These are phyloP conservation scores for Lavandula angustifolia DNA, from an alignment of 257 asterid genomes.

Conservation along the genomic window DNA sequence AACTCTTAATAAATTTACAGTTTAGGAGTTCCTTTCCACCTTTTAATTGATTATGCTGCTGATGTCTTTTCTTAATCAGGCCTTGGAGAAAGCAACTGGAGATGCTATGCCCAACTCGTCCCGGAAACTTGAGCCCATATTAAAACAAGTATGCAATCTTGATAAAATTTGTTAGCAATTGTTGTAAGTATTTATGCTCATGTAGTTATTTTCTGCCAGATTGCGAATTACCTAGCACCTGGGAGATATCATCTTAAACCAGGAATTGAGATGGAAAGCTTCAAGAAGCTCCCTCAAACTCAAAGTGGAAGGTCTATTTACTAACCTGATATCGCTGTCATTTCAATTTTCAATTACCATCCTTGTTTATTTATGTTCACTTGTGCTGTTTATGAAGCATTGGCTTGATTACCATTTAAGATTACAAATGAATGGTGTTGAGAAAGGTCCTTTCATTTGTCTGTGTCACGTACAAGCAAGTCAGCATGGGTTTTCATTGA, in stretches of 20 bases:
- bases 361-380: neutral
- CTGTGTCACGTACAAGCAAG: neutral
- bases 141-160: constrained; percentile 68
- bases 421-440: constrained; percentile 7
- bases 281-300: constrained; percentile 51
- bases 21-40: neutral
- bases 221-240: constrained; percentile 75
- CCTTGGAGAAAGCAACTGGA: constrained; percentile 89
- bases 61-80: constrained; percentile 45
- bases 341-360: neutral
- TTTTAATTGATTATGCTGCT: constrained; percentile 13
- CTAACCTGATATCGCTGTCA: constrained; percentile 19
- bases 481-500: constrained; percentile 16
- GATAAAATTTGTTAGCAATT: constrained; percentile 18
- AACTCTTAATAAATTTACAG: neutral
- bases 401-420: constrained; percentile 3
- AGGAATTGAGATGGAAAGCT: constrained; percentile 60
- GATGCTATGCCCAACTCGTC: constrained; percentile 67
- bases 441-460: constrained; percentile 1
- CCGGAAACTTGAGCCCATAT: constrained; percentile 72
- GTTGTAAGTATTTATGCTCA: constrained; percentile 21
- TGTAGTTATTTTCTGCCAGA: constrained; percentile 44
- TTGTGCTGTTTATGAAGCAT: neutral
- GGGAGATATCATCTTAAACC: constrained; percentile 84
- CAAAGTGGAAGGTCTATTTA: constrained; percentile 66